phyloP scores from a whole-genome alignment of 2,329 filamentous ascomycete species.

The Fusarium sp. region DNA sequence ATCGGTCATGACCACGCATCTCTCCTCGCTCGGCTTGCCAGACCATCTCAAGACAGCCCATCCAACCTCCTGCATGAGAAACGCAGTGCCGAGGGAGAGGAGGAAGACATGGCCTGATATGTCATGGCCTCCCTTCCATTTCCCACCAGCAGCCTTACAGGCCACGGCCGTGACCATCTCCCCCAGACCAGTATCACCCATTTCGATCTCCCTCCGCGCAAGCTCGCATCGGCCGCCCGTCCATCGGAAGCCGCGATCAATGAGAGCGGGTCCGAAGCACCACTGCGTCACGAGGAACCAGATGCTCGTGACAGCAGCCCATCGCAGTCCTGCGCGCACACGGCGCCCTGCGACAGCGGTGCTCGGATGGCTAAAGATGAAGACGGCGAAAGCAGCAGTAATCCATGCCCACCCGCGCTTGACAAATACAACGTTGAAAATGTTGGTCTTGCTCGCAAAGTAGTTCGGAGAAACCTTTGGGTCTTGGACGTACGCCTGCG shows the following conservation, averaged over 20 bases:
- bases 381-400: slow-evolving; percentile 79
- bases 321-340: slow-evolving; percentile 76
- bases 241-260: slow-evolving; percentile 90
- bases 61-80: slow-evolving; percentile 84
- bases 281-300: slow-evolving; percentile 96
- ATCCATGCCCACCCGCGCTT: slow-evolving; percentile 97
- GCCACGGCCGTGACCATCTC: slow-evolving; percentile 80
- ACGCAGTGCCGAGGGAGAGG: slow-evolving; percentile 86
- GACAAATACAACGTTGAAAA: slow-evolving; percentile 94
- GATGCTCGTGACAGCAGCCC: slow-evolving; percentile 78
- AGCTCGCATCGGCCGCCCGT: slow-evolving; percentile 88
- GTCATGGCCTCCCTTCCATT: slow-evolving; percentile 95
- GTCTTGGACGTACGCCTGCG: slow-evolving; percentile 75
- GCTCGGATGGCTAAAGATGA: slow-evolving; percentile 78
- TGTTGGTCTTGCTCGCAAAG: slow-evolving; percentile 93
- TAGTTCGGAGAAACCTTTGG: slow-evolving; percentile 79
- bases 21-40: slow-evolving; percentile 68
- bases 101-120: slow-evolving; percentile 97
- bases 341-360: slow-evolving; percentile 56
- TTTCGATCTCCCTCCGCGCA: slow-evolving; percentile 63
- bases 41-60: slow-evolving; percentile 69
- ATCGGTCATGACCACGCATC: slow-evolving; percentile 76
- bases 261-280: slow-evolving; percentile 93
- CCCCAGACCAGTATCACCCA: slow-evolving; percentile 63
- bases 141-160: slow-evolving; percentile 86